Percentiles rank a stretch among this genome's conserved stretches.
Evolutionary conservation across 1,284 basidiomycete species (phyloP).

Genomic region (Ganoderma boninense): DNA sequence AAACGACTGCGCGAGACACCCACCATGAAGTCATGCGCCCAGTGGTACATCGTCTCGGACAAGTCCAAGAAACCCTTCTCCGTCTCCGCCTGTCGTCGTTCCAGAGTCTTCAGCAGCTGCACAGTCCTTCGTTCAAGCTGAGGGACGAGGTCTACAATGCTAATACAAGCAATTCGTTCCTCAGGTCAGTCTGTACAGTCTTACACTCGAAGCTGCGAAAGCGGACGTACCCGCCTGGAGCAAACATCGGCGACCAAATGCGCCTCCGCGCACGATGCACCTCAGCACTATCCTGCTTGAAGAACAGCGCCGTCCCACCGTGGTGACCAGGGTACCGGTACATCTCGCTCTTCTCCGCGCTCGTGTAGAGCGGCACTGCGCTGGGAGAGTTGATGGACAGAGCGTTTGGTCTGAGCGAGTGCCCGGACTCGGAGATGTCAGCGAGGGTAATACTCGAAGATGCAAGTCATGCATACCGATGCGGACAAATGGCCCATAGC

Average conservation of each 20-base stretch:
- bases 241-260: slow-evolving; percentile 13
- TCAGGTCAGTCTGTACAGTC: background rate
- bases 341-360: slow-evolving; percentile 10
- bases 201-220: background rate
- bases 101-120: slow-evolving; percentile 21
- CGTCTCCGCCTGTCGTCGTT: slow-evolving; percentile 11
- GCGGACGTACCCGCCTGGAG: background rate
- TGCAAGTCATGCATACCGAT: background rate
- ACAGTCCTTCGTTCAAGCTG: slow-evolving; percentile 20
- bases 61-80: slow-evolving; percentile 21
- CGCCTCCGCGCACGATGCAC: slow-evolving; percentile 11
- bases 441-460: background rate
- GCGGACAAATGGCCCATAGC: slow-evolving; percentile 20
- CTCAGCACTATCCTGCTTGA: slow-evolving; percentile 6
- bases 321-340: slow-evolving; percentile 11
- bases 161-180: background rate
- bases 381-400: background rate
- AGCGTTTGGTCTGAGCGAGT: background rate
- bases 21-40: slow-evolving; percentile 34
- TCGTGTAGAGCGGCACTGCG: background rate
- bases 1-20: background rate
- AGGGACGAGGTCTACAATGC: background rate
- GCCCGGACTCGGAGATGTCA: background rate
- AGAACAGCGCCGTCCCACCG: slow-evolving; percentile 14
- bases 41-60: slow-evolving; percentile 26